Conservation (phyloP, 306 rosid species). For the Fragaria vesca region DNA sequence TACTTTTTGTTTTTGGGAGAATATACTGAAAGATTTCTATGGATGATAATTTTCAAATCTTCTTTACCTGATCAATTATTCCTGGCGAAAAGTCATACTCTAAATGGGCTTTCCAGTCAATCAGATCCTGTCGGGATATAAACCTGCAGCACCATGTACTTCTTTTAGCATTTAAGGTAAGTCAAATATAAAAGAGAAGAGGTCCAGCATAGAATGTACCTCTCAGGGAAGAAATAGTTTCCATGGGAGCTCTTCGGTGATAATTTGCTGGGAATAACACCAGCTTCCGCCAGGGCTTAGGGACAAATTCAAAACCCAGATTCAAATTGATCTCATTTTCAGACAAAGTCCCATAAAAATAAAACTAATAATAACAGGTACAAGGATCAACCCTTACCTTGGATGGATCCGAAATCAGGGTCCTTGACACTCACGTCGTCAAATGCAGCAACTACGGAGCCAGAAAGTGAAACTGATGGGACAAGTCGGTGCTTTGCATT, state of each 20-base stretch:
- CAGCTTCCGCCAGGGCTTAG: conserved; percentile 85
- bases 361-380: neutral
- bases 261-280: conserved; percentile 80
- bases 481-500: conserved; percentile 56
- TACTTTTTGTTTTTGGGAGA: conserved; percentile 10
- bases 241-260: conserved; percentile 40
- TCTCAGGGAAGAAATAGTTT: conserved; percentile 58
- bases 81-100: conserved; percentile 63
- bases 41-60: conserved; percentile 16
- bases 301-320: conserved; percentile 22
- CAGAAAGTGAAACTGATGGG: conserved; percentile 58
- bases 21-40: neutral
- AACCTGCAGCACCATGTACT: conserved; percentile 48
- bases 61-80: conserved; percentile 62
- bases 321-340: conserved; percentile 22
- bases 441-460: conserved; percentile 62
- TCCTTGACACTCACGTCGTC: conserved; percentile 56
- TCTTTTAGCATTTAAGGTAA: conserved; percentile 23
- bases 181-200: conserved; percentile 17
- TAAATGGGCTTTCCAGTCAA: conserved; percentile 83
- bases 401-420: conserved; percentile 68
- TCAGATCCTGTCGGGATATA: conserved; percentile 79
- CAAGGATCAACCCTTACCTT: conserved; percentile 50
- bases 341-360: neutral
- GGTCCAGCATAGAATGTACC: conserved; percentile 36